Conservation (phyloP, 2,329 filamentous ascomycete species). For the Venturia oleaginea region DNA sequence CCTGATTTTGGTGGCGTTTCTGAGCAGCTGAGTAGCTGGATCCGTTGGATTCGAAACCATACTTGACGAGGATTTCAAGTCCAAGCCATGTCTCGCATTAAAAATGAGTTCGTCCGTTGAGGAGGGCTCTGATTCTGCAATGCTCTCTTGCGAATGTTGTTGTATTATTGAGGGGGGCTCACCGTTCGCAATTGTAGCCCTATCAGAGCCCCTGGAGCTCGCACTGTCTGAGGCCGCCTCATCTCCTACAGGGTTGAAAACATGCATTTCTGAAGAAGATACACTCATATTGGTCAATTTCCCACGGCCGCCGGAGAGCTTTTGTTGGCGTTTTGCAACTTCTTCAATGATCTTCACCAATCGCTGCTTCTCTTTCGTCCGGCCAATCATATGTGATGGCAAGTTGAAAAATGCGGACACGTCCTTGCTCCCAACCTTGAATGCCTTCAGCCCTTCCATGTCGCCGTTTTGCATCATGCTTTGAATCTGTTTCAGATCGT, state of each 20-base stretch:
- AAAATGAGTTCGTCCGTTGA: slow-evolving; percentile 5
- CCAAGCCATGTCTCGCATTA: not conserved
- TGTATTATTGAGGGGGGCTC: not conserved
- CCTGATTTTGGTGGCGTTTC: slow-evolving; percentile 40
- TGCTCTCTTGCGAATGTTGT: slow-evolving; percentile 10
- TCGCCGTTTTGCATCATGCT: slow-evolving; percentile 69
- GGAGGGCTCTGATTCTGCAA: not conserved
- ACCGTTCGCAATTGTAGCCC: not conserved
- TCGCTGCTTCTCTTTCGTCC: slow-evolving; percentile 59
- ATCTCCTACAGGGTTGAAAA: slow-evolving; percentile 37
- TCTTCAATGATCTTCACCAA: slow-evolving; percentile 66
- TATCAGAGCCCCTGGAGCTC: slow-evolving; percentile 46
- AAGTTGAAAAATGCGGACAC: slow-evolving; percentile 88
- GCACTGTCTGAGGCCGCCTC: slow-evolving; percentile 42
- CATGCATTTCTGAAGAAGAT: slow-evolving; percentile 42
- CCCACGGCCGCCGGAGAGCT: slow-evolving; percentile 20
- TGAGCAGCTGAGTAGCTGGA: slow-evolving; percentile 21
- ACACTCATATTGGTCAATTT: slow-evolving; percentile 41
- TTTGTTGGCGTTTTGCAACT: slow-evolving; percentile 56
- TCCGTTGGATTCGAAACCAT: not conserved
- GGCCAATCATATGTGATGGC: slow-evolving; percentile 71
- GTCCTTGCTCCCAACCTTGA: slow-evolving; percentile 72
- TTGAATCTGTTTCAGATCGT: slow-evolving; percentile 68
- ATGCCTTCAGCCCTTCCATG: slow-evolving; percentile 58
- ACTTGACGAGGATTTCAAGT: not conserved